Evolutionary conservation across 176 grass and related monocot species (phyloP).

Genomic region (Carex littledalei): DNA sequence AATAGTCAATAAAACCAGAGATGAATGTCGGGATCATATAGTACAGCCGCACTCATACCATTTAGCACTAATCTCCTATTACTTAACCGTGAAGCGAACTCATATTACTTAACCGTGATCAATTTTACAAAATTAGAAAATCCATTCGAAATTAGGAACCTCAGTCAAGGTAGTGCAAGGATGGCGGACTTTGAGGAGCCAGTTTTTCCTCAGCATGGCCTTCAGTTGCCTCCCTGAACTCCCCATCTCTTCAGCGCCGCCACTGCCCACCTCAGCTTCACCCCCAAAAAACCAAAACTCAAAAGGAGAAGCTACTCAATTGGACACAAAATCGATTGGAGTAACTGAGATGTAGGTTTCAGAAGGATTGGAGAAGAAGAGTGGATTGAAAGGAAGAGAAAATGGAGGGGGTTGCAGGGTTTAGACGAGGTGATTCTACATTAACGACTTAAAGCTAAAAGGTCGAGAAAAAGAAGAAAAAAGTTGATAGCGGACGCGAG

Average conservation of each 20-base stretch:
- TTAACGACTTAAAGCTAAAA: background rate
- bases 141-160: background rate
- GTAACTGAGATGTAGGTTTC: background rate
- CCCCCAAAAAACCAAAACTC: background rate
- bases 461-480: background rate
- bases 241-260: slow-evolving; percentile 20
- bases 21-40: background rate
- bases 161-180: slow-evolving; percentile 36
- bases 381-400: background rate
- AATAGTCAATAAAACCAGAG: background rate
- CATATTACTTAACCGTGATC: background rate
- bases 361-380: background rate
- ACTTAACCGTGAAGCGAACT: background rate
- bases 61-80: background rate
- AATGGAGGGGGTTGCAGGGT: background rate
- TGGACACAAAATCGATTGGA: background rate
- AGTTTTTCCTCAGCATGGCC: slow-evolving; percentile 47
- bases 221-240: slow-evolving; percentile 32
- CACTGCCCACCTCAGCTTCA: background rate
- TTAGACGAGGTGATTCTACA: background rate
- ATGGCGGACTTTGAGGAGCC: slow-evolving; percentile 47
- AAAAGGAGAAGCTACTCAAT: background rate
- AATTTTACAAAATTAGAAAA: background rate
- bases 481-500: background rate
- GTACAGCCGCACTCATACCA: background rate